These are phyloP conservation scores for Neonectria sp. DNA, from an alignment of 2,329 filamentous ascomycete species.

Conservation along the genomic window DNA sequence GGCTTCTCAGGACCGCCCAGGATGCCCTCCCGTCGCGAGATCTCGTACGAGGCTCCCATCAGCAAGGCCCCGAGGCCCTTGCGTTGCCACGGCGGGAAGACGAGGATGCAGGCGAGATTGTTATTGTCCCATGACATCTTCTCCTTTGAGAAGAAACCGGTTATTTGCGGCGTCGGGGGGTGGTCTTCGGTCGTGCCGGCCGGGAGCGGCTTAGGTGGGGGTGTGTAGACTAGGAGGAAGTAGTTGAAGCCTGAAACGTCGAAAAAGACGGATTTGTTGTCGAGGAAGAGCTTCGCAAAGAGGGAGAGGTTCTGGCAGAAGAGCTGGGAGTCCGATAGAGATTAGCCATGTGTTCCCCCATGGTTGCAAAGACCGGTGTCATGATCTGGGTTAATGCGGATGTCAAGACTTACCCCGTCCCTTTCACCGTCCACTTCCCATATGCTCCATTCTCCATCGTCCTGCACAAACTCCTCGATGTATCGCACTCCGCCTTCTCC, in stretches of 20 bases:
- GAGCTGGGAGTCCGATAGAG: constrained; percentile 63
- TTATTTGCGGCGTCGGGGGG: constrained; percentile 67
- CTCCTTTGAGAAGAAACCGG: constrained; percentile 99
- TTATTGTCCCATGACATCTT: constrained; percentile 99
- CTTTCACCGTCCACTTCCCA: constrained; percentile 95
- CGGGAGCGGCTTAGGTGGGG: constrained; percentile 47
- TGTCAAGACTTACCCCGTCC: constrained; percentile 72
- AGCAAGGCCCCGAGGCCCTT: constrained; percentile 89
- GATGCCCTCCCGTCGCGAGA: constrained; percentile 85
- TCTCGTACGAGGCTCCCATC: constrained; percentile 94
- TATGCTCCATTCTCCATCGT: constrained; percentile 85
- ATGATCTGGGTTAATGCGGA: neutral
- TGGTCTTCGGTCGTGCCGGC: constrained; percentile 27
- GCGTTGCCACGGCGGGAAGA: constrained; percentile 96
- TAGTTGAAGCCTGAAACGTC: constrained; percentile 96
- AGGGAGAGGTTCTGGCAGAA: constrained; percentile 97
- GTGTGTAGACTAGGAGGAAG: constrained; percentile 87
- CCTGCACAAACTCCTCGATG: constrained; percentile 61
- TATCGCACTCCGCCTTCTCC: constrained; percentile 55
- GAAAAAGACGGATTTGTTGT: constrained; percentile 99
- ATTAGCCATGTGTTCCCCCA: constrained; percentile 21
- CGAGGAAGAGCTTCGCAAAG: constrained; percentile 97
- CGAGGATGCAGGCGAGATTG: constrained; percentile 94
- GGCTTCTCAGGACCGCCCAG: constrained; percentile 96
- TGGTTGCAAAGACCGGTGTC: neutral